These are phyloP conservation scores for Neurospora sublineolata DNA, from an alignment of 495 filamentous ascomycete species.

Conservation along the genomic window DNA sequence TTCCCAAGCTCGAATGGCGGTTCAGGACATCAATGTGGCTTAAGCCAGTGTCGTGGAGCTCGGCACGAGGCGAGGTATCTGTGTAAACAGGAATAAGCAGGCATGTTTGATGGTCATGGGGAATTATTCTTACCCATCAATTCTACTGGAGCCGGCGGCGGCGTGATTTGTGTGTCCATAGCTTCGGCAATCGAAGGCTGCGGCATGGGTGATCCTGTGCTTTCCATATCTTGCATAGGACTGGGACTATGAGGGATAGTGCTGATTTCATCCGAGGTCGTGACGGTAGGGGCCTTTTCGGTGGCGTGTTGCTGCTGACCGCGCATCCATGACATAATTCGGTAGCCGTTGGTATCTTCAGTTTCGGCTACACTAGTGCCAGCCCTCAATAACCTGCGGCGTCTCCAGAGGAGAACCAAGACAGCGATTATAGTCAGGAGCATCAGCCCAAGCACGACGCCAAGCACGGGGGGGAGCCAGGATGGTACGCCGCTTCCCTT, in stretches of 20 bases:
- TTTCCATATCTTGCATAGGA: constrained; percentile 14
- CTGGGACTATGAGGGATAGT: constrained; percentile 12
- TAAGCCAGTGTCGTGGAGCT: constrained; percentile 25
- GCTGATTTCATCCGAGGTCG: constrained; percentile 31
- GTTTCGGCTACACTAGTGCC: constrained; percentile 31
- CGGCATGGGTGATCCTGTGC: constrained; percentile 9
- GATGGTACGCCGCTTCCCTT: constrained; percentile 37
- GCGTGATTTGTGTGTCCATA: constrained; percentile 22
- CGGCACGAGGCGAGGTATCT: constrained; percentile 23
- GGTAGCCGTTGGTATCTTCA: constrained; percentile 29
- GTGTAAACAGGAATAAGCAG: constrained; percentile 4
- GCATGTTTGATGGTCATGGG: too few species aligned
- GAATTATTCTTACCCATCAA: constrained; percentile 27
- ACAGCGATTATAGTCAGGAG: constrained; percentile 42
- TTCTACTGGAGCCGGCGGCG: constrained; percentile 21
- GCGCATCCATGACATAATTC: constrained; percentile 36
- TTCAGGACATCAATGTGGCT: constrained; percentile 14
- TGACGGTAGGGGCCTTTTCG: constrained; percentile 37
- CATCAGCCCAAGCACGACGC: constrained; percentile 52
- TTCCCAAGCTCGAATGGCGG: constrained; percentile 17
- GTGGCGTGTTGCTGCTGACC: constrained; percentile 15
- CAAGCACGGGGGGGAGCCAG: constrained; percentile 55
- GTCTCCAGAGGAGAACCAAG: constrained; percentile 43
- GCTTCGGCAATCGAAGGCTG: constrained; percentile 22
- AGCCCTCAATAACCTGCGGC: constrained; percentile 28